Evolutionary conservation across 257 asterid genomes (phyloP), one percentile per base, ranked within the genome.

Genomic region (Ophiorrhiza pumila): DNA sequence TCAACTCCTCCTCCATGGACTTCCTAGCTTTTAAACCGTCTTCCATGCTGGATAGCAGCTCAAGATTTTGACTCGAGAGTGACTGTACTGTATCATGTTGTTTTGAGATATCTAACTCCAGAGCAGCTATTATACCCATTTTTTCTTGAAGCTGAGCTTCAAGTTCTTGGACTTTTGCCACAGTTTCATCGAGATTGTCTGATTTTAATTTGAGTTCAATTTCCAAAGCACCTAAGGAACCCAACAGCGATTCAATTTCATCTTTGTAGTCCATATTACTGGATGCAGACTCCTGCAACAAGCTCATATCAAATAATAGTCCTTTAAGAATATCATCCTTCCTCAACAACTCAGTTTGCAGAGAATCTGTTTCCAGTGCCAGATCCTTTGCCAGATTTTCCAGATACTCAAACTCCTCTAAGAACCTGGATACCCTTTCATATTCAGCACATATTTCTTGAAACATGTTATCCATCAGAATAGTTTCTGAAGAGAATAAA

Each of bases 211-310:
- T 85, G 27, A 85, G 83, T 70, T 86, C 87, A 23, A 64, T 75
- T 81, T 87, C 92, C 85, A 86, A 75, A 77, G 80, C 74, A 66
- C 47, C 72, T 31, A 92, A 62, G 66, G 95, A 87, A 71, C 82
- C 86, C 71, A 74, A 47, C 73, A 95, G 66, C 50, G 81, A 81
- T 78, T 85, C 89, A 73, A 77, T 83, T 75, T 88, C 92, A 74
- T 85, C 91, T 58, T 91, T 88, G 68, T 86, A 84, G 75, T 94
- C 99, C 82, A 86, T 86, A 74, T 80, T 82, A 68, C 77, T 89
- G 14, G 98, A 95, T 37, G 96, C 85, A 59, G 97, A 88, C 86
- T 95, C 98, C 81, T 95, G 99, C 62, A 95, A 88, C 92, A 89
- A 77, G 74, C 90, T 86, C 81, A 95, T 79, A 82, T 95, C 99